Evolutionary conservation across 352 stramenopile genomes (phyloP).

Genomic region (Phytophthora syringae): DNA sequence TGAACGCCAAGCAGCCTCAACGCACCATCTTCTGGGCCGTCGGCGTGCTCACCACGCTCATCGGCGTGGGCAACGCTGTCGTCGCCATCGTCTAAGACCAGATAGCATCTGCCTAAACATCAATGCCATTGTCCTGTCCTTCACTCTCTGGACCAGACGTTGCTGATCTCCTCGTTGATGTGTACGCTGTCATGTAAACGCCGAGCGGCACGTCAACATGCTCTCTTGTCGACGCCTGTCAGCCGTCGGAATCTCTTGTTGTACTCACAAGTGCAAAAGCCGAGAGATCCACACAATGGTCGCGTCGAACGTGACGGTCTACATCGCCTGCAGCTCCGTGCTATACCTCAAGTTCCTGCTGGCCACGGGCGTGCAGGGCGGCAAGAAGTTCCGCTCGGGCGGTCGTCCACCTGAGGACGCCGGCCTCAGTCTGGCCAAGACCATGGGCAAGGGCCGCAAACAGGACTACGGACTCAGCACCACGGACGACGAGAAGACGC

Average conservation of each 20-base stretch:
- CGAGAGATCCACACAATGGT: conserved; percentile 9
- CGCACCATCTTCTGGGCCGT: conserved; percentile 40
- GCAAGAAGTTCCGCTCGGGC: conserved; percentile 62
- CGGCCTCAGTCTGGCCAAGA: conserved; percentile 43
- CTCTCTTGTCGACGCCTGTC: neutral
- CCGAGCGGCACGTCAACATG: neutral
- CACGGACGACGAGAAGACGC: conserved; percentile 40
- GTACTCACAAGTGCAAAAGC: conserved; percentile 3
- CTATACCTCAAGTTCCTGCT: conserved; percentile 81
- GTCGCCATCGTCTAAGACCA: conserved; percentile 29
- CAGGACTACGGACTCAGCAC: conserved; percentile 38
- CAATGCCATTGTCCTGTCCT: no score
- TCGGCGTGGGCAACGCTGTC: conserved; percentile 41
- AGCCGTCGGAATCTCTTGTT: no score
- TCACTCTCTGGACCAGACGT: no score
- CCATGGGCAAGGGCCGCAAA: conserved; percentile 16
- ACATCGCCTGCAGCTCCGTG: conserved; percentile 59
- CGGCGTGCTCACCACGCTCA: conserved; percentile 35
- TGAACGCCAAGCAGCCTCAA: conserved; percentile 49
- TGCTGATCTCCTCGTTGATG: no score
- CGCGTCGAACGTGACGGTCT: conserved; percentile 51
- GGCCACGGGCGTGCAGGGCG: conserved; percentile 47
- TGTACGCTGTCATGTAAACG: no score
- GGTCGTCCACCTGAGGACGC: conserved; percentile 59
- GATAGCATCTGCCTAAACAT: no score